Percentiles rank a stretch among this genome's conserved stretches.
Evolutionary conservation across 2,329 filamentous ascomycete genomes (phyloP).

Genomic region (Stachybotrys chartarum): DNA sequence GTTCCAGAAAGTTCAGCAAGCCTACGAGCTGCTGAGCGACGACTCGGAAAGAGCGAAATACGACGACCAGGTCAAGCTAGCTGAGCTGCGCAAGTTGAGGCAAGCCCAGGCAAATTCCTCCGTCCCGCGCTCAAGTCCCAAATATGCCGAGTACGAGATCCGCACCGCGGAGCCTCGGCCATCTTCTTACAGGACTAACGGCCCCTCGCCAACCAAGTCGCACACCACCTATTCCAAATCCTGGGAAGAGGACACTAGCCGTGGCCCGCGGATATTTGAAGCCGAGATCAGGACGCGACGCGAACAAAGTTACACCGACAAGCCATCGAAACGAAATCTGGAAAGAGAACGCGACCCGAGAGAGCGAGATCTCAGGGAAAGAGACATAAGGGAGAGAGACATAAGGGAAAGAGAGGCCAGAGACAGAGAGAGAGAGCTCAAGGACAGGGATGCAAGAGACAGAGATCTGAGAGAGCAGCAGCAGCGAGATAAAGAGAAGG

Average conservation of each 20-base stretch:
- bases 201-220: conserved; percentile 23
- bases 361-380: conserved; percentile 25
- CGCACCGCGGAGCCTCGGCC: conserved; percentile 42
- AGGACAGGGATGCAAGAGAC: conserved; percentile 6
- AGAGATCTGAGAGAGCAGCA: conserved; percentile 1
- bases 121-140: conserved; percentile 32
- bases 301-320: conserved; percentile 39
- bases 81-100: conserved; percentile 53
- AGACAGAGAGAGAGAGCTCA: conserved; percentile 12
- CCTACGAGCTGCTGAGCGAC: conserved; percentile 85
- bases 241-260: conserved; percentile 39
- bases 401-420: conserved; percentile 12
- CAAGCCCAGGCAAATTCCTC: conserved; percentile 35
- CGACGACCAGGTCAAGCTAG: conserved; percentile 66
- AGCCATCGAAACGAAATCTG: conserved; percentile 34
- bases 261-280: conserved; percentile 34
- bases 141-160: conserved; percentile 35
- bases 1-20: conserved; percentile 87
- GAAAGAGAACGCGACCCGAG: conserved; percentile 27
- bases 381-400: conserved; percentile 19
- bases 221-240: conserved; percentile 30
- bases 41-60: conserved; percentile 66
- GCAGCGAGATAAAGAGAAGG: conserved; percentile 7
- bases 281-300: conserved; percentile 32
- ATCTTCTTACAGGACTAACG: conserved; percentile 30